Evolutionary conservation across 192 early-diverging fungal genomes (phyloP).

Genomic region (Pilobolus umbonatus): DNA sequence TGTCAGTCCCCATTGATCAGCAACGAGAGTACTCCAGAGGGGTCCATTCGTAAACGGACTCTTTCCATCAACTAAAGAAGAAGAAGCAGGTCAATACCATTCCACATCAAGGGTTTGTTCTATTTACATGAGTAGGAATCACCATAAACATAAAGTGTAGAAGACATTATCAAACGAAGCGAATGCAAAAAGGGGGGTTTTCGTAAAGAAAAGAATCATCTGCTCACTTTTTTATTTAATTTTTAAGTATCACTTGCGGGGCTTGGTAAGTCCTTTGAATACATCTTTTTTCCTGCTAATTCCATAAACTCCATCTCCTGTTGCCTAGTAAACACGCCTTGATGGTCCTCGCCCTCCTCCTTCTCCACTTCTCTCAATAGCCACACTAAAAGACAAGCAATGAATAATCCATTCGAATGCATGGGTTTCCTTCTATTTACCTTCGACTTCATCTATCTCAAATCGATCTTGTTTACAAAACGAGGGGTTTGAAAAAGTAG

Average conservation of each 20-base stretch:
- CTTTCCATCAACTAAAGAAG: constrained; percentile 5
- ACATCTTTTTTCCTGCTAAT: constrained; percentile 67
- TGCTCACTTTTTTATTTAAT: not conserved
- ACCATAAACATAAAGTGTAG: constrained; percentile 26
- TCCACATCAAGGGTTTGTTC: not conserved
- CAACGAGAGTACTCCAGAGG: constrained; percentile 26
- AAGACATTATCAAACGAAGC: constrained; percentile 6
- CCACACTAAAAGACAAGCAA: constrained; percentile 49
- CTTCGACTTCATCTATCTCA: constrained; percentile 61
- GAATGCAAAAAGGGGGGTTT: not conserved
- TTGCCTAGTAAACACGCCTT: too few species aligned
- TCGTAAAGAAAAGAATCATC: not conserved
- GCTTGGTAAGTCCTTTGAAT: constrained; percentile 57
- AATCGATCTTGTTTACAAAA: constrained; percentile 54
- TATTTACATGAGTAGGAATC: constrained; percentile 36
- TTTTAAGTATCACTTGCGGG: constrained; percentile 23
- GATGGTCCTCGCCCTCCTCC: constrained; percentile 57
- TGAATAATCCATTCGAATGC: not conserved
- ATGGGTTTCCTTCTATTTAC: constrained; percentile 25
- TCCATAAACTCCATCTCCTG: constrained; percentile 68
- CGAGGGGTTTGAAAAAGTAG: constrained; percentile 58
- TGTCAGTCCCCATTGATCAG: constrained; percentile 16
- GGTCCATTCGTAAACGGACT: constrained; percentile 36
- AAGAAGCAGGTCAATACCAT: not conserved
- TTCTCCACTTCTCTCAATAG: constrained; percentile 47